Conservation (phyloP, 495 filamentous ascomycete species). For the Podospora fimiseda region DNA sequence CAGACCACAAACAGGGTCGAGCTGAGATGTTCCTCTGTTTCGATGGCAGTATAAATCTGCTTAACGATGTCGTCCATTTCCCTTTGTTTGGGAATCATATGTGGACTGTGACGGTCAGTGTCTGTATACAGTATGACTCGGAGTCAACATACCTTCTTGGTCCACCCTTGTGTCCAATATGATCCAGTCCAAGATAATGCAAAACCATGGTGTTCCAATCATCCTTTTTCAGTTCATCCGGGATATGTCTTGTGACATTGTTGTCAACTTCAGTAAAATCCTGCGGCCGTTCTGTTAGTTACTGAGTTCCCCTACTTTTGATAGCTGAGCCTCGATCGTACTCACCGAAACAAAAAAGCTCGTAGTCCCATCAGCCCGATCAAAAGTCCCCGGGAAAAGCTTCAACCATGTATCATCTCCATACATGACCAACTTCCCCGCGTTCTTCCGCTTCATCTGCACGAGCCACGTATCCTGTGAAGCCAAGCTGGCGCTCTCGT, state of each 20-base stretch:
- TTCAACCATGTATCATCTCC: slow-evolving; percentile 99
- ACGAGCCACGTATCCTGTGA: slow-evolving; percentile 92
- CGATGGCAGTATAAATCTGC: slow-evolving; percentile 70
- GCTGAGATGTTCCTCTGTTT: slow-evolving; percentile 57
- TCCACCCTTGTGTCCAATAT: slow-evolving; percentile 94
- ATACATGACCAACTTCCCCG: slow-evolving; percentile 81
- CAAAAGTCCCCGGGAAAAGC: slow-evolving; percentile 84
- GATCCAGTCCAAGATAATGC: slow-evolving; percentile 93
- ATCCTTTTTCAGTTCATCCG: slow-evolving; percentile 60
- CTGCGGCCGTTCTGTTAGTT: too few relatives aligned
- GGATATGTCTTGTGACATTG: slow-evolving; percentile 90
- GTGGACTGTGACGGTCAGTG: slow-evolving; percentile 47
- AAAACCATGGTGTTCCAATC: slow-evolving; percentile 94
- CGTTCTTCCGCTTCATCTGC: slow-evolving; percentile 69
- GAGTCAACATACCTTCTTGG: slow-evolving; percentile 59
- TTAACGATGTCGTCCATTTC: slow-evolving; percentile 88
- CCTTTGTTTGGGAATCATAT: slow-evolving; percentile 87
- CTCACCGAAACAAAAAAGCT: slow-evolving; percentile 97
- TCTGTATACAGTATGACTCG: too few relatives aligned
- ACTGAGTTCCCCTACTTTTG: too few relatives aligned
- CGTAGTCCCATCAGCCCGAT: slow-evolving; percentile 80
- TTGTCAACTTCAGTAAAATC: slow-evolving; percentile 97
- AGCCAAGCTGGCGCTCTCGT: slow-evolving; percentile 77
- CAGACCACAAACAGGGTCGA: slow-evolving; percentile 79
- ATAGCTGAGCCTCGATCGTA: too few relatives aligned